Evolutionary conservation across 2,329 filamentous ascomycete genomes (phyloP).

Genomic region (Blastomyces gilchristii): DNA sequence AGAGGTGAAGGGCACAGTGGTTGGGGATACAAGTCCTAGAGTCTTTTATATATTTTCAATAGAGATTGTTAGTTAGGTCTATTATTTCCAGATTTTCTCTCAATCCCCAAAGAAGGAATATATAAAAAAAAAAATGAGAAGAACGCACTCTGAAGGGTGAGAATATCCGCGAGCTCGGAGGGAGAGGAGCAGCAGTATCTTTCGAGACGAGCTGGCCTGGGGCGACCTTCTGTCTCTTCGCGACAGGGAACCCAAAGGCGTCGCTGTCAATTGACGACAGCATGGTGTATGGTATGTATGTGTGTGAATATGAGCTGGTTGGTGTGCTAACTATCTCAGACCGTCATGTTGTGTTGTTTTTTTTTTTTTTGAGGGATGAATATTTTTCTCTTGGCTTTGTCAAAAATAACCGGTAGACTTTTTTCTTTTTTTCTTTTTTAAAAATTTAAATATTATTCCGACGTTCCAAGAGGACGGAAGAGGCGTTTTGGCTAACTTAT

Average conservation of each 20-base stretch:
- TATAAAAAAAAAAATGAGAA: neutral
- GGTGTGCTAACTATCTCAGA: too few relatives aligned
- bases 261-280: conserved; percentile 38
- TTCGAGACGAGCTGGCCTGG: conserved; percentile 26
- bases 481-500: too few relatives aligned
- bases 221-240: conserved; percentile 65
- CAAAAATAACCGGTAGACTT: too few relatives aligned
- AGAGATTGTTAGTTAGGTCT: conserved; percentile 7
- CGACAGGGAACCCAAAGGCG: conserved; percentile 50
- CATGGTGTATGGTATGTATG: conserved; percentile 27
- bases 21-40: conserved; percentile 85
- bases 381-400: too few relatives aligned
- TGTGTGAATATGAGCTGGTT: neutral
- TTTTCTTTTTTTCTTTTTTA: too few relatives aligned
- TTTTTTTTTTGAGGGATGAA: too few relatives aligned
- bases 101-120: too few relatives aligned
- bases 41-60: conserved; percentile 47
- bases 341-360: too few relatives aligned
- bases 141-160: conserved; percentile 74
- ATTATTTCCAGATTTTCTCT: neutral
- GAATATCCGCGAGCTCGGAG: conserved; percentile 66
- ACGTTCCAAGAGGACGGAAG: too few relatives aligned
- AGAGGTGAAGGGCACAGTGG: conserved; percentile 77
- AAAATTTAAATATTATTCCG: too few relatives aligned
- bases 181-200: conserved; percentile 19